Base-by-base conservation (phyloP, 2,329 filamentous ascomycete genomes). In the Aspergillus phoenicis region DNA sequence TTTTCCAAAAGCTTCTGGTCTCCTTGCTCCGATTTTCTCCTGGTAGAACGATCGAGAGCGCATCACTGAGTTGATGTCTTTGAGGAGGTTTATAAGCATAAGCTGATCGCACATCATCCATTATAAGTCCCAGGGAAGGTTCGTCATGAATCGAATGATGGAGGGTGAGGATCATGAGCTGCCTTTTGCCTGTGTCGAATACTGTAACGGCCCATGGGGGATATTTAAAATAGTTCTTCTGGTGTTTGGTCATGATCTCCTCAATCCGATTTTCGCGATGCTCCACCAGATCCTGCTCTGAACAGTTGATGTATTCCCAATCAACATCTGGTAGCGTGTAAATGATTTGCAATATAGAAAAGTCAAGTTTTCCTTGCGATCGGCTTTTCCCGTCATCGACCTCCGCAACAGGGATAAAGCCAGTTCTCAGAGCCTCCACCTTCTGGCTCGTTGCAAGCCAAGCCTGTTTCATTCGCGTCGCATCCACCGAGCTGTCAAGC, bases 191-290 rank as follows among this genome's bases (percentile, higher is more conserved):
- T 8, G 66, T 66, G 10, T 71, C 64, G 5, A 72, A 68, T 17
- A 78, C 63, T 4, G 76, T 73, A 8, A 79, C 69, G 5, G 74
- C 73, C 76, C 76, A 78, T 5, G 73, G 77, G 1, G 74, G 72
- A n/a, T 66, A 58, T 8, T 58, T 59, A 62, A 75, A 76, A 20
- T 72, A 69, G n/a, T 57, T 62, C 6, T 58, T 61, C 51, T 74
- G 74, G 53, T 68, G 70, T 4, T 56, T 64, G 8, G 58, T 60
- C 56, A 71, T 71, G 17, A 75, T 61, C 2, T 58, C 59, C 28
- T 66, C 57, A 24, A 73, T 60, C n/a, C 68, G 64, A n/a, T 59
- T 52, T 24, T 59, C 60, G 5, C 67, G 60, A 7, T 62, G n/a
- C 7, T 60, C 58, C 4, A 49, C 52, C 28, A 67, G 65, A 8